Base-by-base conservation (phyloP, 805 yeast genomes). In the Candida khao-thaluensis region DNA sequence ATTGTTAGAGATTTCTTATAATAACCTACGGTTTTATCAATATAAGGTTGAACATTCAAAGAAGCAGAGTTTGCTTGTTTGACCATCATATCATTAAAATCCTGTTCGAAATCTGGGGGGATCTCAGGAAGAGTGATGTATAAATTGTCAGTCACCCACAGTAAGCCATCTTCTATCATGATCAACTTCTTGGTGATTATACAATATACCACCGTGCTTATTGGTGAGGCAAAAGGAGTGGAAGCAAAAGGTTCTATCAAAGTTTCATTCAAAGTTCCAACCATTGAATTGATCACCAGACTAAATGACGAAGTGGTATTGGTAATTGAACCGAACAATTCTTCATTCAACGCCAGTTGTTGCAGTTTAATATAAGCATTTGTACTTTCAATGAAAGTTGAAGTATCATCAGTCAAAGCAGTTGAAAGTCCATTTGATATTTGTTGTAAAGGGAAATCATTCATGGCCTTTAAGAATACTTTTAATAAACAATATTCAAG, bases 121-220 rank as follows among this genome's bases (percentile, higher is more conserved):
- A 81, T 58, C 29, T 67, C 50, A 0, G 95, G 95, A 1, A 87
- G 54, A 1, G 64, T 47, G 2, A 89, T 60, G 11, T 77, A 68
- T 2, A 89, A 69, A 45, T 85, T 68, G 24, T 81, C 65, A 49
- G 82, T 69, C 1, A 89, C 64, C 97, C 97, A 93, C 2, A 81
- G 74, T 39, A 90, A 60, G 0, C 95, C 98, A 21, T 74, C 54
- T 46, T 85, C 85, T 2, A 88, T 66, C 16, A 73, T 69, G 10
- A 69, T 69, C 5, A 91, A 57, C 51, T 91, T 93, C 35, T 82
- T 69, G 12, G 86, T 91, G 26, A 93, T 68, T 2, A 86, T 77
- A 63, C 99, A 91, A 22, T 81, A 79, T 3, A 90, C 84, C 0
- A 88, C 78, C 0, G 82, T 72, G 20, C 72, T 70, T 32, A 88